phyloP scores from a whole-genome alignment of 2,329 filamentous ascomycete genomes.

The Talaromyces sp. region DNA sequence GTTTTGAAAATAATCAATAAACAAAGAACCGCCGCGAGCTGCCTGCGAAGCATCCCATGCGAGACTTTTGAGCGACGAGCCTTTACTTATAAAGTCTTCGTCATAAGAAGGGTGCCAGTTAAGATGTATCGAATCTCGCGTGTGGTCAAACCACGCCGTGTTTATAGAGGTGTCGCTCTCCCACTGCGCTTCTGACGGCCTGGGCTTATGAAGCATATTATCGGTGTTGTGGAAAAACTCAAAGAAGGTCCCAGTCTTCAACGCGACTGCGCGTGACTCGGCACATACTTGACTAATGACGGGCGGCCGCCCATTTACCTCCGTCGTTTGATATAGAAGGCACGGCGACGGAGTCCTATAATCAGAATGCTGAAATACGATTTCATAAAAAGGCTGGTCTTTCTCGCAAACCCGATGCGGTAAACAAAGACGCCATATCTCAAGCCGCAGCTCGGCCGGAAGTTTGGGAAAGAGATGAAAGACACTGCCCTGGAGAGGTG shows the following conservation, averaged over 20 bases:
- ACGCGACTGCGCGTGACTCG: slow-evolving; percentile 1
- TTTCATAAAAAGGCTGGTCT: neutral
- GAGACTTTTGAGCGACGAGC: neutral
- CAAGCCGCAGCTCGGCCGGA: neutral
- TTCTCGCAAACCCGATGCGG: neutral
- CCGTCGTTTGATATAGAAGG: neutral
- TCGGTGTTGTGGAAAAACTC: neutral
- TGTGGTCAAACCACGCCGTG: neutral
- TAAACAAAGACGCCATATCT: slow-evolving; percentile 1
- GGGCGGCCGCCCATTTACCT: neutral
- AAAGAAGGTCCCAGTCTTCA: neutral
- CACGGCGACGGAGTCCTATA: neutral
- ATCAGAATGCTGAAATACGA: neutral
- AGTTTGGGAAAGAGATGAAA: slow-evolving; percentile 2
- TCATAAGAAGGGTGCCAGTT: neutral
- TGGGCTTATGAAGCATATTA: neutral
- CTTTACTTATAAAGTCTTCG: neutral
- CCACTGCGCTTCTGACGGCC: neutral
- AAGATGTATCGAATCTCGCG: neutral
- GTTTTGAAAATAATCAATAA: neutral
- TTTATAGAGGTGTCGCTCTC: neutral
- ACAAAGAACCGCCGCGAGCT: neutral
- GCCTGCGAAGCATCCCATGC: neutral
- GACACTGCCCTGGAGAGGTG: neutral
- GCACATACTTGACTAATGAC: slow-evolving; percentile 5